Evolutionary conservation across 257 asterid genomes (phyloP).

Genomic region (Solanum verrucosum): DNA sequence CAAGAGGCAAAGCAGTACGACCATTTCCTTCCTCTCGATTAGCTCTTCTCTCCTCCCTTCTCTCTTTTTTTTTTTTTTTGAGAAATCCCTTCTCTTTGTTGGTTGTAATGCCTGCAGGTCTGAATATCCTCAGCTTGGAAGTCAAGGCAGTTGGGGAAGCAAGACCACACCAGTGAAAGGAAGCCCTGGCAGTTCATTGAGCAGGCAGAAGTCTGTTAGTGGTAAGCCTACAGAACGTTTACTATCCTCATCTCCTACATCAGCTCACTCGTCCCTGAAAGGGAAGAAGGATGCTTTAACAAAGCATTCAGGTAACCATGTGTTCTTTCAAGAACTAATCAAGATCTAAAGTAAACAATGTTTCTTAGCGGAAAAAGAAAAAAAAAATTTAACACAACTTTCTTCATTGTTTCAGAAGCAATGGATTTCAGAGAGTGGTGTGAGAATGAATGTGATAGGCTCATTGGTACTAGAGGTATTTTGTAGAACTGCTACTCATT

Average conservation of each 20-base stretch:
- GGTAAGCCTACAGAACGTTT: conserved; percentile 38
- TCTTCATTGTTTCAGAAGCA: conserved; percentile 57
- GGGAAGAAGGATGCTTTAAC: conserved; percentile 50
- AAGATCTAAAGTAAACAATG: background rate
- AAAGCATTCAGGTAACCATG: conserved; percentile 56
- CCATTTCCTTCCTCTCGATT: background rate
- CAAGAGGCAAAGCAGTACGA: conserved; percentile 70
- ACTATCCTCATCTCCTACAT: conserved; percentile 35
- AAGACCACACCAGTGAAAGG: conserved; percentile 53
- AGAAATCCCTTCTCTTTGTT: background rate
- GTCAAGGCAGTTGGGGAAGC: conserved; percentile 55
- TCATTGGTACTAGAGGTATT: conserved; percentile 79
- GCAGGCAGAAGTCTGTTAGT: conserved; percentile 43
- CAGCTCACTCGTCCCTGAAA: conserved; percentile 35
- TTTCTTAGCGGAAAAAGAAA: background rate
- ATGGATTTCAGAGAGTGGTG: conserved; percentile 90
- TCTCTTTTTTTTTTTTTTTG: background rate
- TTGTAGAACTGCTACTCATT: background rate
- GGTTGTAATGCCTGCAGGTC: conserved; percentile 37
- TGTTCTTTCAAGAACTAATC: background rate
- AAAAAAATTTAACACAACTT: background rate
- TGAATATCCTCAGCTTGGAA: conserved; percentile 66
- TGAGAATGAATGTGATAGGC: conserved; percentile 82
- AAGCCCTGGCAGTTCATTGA: conserved; percentile 40
- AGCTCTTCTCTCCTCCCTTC: background rate